Base-by-base conservation (phyloP, 176 grass and related monocot species). In the Dactylis glomerata region DNA sequence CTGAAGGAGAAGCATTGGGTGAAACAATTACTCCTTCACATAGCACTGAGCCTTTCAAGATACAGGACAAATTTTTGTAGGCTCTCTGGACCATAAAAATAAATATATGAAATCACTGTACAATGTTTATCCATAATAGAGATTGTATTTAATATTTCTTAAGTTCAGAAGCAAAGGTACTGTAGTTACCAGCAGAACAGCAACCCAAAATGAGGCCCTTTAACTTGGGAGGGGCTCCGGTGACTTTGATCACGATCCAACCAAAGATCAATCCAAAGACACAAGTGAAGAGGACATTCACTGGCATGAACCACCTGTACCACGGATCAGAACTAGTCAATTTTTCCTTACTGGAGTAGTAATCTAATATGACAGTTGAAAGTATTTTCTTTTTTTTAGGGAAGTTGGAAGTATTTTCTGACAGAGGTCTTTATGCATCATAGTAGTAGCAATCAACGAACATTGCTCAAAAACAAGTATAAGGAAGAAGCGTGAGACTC, bases 291-390 rank as follows among this genome's bases (percentile, higher is more conserved):
- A 98, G 81, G 23, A 98, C 64, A 79, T 98, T 98, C 84, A 94
- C 71, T 19, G 93, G 96, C 96, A 94, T 95, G 87, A 98, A 94
- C 93, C 96, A 98, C 74, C 96, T 98, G 87, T 14, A 13, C 74
- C n/a, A 80, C 30, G 19, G 22, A 44, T 58, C 57, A 84, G 19
- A 76, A 79, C 15, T 49, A 52, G 41, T 42, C 41, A 42, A 0
- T 11, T 42, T 42, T 42, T 42, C 1, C 9, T 42, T 42, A 42
- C 8, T 42, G 9, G n/a, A n/a, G 8, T 8, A 42, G 41, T 42
- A 42, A 41, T 41, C 40, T 41, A 10, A 41, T 41, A 8, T 41
- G 5, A 41, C 40, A 41, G 34, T 36, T 36, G 5, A 36, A n/a
- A n/a, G n/a, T n/a, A n/a, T n/a, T n/a, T n/a, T n/a, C n/a, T n/a